Percentiles rank a stretch among this genome's conserved stretches.
Conservation (phyloP, 306 rosid genomes). For the Quercus variabilis region DNA sequence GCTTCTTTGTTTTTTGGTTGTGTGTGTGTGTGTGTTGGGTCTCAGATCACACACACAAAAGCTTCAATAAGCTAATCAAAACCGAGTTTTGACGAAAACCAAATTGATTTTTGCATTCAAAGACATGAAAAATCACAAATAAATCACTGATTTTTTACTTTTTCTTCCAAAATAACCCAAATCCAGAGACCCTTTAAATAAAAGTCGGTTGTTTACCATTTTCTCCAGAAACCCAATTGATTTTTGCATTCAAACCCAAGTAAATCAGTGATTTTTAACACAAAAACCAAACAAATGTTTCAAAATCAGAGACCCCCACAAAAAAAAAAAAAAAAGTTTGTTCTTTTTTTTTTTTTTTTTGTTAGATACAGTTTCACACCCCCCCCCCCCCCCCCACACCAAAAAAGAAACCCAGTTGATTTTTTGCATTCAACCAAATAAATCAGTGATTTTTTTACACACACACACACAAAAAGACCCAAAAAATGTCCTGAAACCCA, state of each 20-base stretch:
- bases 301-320: too few relatives aligned
- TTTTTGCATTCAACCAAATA: neutral
- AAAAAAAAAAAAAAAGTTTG: too few relatives aligned
- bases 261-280: too few relatives aligned
- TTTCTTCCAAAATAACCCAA: neutral
- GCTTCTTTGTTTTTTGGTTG: too few relatives aligned
- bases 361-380: neutral
- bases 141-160: too few relatives aligned
- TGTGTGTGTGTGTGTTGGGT: conserved; percentile 8
- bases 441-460: neutral
- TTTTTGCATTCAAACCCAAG: too few relatives aligned
- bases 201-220: too few relatives aligned
- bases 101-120: too few relatives aligned
- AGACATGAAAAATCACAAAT: too few relatives aligned
- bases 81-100: too few relatives aligned
- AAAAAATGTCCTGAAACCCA: neutral
- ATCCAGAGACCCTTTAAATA: neutral
- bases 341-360: neutral
- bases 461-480: neutral
- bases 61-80: neutral
- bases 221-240: neutral
- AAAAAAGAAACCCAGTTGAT: neutral
- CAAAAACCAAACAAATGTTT: too few relatives aligned
- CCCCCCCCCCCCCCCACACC: too few relatives aligned
- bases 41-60: conserved; percentile 7